Evolutionary conservation across 2,329 filamentous ascomycete genomes (phyloP).

Genomic region (Stagonosporopsis tanaceti): DNA sequence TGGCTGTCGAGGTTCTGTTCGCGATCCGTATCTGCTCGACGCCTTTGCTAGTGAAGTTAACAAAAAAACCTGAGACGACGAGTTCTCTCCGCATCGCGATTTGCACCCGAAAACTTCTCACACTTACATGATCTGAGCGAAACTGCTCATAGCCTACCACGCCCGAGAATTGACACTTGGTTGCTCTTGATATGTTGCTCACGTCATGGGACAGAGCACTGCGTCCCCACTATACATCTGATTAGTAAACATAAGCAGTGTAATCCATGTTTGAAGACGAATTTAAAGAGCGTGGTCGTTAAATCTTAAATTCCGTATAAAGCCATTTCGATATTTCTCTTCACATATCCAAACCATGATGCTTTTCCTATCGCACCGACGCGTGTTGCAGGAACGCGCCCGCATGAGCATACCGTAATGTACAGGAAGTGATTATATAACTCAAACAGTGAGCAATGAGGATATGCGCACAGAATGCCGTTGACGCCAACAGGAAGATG

Average conservation of each 20-base stretch:
- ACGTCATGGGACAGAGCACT: no score
- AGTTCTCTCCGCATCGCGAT: no score
- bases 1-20: no score
- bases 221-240: no score
- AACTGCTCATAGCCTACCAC: no score
- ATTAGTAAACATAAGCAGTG: not conserved
- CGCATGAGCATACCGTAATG: conserved; percentile 13
- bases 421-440: conserved; percentile 23
- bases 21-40: no score
- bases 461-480: conserved; percentile 21
- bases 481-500: conserved; percentile 11
- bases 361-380: conserved; percentile 5
- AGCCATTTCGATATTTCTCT: not conserved
- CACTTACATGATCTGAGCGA: no score
- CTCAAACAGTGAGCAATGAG: conserved; percentile 3
- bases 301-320: conserved; percentile 15
- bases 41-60: no score
- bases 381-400: not conserved
- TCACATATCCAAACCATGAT: conserved; percentile 9
- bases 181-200: no score
- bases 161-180: no score
- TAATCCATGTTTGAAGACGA: not conserved
- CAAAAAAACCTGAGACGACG: no score
- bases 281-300: not conserved
- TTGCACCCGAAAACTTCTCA: no score